phyloP scores from a whole-genome alignment of 139 green algal species.

The Chlamydomonas incerta region DNA sequence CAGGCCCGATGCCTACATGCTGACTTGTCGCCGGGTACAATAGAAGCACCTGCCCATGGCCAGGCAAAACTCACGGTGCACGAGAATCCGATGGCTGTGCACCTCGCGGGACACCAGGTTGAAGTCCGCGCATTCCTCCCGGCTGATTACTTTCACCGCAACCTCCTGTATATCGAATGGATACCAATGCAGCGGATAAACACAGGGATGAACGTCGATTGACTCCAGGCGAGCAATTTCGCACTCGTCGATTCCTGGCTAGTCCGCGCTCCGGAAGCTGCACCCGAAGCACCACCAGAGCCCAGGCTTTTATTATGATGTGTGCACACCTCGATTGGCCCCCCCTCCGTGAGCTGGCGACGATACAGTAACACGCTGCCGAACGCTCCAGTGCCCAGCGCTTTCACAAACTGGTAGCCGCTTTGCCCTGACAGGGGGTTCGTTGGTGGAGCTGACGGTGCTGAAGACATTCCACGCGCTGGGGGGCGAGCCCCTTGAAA shows the following conservation, averaged over 20 bases:
- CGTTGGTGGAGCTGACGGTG: background rate
- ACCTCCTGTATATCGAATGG: background rate
- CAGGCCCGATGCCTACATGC: no score
- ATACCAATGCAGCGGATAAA: no score
- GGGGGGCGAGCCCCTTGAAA: no score
- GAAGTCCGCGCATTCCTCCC: conserved; percentile 35
- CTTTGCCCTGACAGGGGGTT: background rate
- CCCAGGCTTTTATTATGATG: no score
- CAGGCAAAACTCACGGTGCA: conserved; percentile 22
- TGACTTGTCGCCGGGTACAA: no score
- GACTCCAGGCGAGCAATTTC: no score
- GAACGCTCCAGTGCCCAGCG: conserved; percentile 35
- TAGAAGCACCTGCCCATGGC: no score
- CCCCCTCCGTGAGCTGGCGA: background rate
- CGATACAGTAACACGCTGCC: conserved; percentile 27
- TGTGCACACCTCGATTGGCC: background rate
- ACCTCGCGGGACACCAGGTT: conserved; percentile 38
- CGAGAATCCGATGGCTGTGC: conserved; percentile 26
- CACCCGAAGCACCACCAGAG: background rate
- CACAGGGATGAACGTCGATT: no score
- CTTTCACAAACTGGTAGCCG: conserved; percentile 7
- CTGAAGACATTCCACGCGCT: background rate
- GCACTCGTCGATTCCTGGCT: no score
- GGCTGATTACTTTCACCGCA: conserved; percentile 21
- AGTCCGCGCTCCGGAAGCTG: no score